A percentile compares a stretch with the other conserved stretches of the same genome.
phyloP scores from a whole-genome alignment of 2,329 filamentous ascomycete genomes.

The Aspergillus tubingensis region DNA sequence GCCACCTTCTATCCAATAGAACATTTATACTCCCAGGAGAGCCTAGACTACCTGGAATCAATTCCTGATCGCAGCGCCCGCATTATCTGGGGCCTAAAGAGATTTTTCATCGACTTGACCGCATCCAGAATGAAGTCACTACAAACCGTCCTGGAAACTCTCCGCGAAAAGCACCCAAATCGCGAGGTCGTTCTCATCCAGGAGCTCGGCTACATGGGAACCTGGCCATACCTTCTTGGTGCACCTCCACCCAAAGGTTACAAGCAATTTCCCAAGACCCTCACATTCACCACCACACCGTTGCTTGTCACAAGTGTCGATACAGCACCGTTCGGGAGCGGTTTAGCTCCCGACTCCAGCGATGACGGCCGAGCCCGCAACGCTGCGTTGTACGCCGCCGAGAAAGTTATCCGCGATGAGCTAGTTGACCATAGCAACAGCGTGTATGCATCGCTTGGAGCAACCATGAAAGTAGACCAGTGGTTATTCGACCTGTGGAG shows the following conservation, averaged over 20 bases:
- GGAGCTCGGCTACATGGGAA: background rate
- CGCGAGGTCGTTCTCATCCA: constrained; percentile 5
- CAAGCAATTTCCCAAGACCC: background rate
- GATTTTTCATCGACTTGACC: background rate
- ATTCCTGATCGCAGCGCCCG: background rate
- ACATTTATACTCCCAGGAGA: background rate
- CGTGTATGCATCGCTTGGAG: background rate
- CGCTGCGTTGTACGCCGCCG: background rate
- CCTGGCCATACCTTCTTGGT: constrained; percentile 1
- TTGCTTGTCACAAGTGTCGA: constrained; percentile 5
- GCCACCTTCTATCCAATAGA: constrained; percentile 4
- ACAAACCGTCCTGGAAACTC: background rate
- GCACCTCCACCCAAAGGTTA: constrained; percentile 7
- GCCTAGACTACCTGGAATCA: background rate
- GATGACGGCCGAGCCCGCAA: constrained; percentile 6
- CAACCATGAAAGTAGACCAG: background rate
- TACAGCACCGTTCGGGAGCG: background rate
- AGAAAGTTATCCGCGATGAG: background rate
- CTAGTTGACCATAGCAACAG: background rate
- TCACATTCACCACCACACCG: constrained; percentile 1
- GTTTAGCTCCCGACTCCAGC: constrained; percentile 6
- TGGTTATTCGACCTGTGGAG: background rate
- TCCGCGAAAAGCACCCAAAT: background rate
- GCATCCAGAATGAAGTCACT: background rate
- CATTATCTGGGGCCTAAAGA: background rate